These are phyloP conservation scores for Rhododendron williamsianum DNA, from an alignment of 148 eudicot genomes.

Conservation along the genomic window DNA sequence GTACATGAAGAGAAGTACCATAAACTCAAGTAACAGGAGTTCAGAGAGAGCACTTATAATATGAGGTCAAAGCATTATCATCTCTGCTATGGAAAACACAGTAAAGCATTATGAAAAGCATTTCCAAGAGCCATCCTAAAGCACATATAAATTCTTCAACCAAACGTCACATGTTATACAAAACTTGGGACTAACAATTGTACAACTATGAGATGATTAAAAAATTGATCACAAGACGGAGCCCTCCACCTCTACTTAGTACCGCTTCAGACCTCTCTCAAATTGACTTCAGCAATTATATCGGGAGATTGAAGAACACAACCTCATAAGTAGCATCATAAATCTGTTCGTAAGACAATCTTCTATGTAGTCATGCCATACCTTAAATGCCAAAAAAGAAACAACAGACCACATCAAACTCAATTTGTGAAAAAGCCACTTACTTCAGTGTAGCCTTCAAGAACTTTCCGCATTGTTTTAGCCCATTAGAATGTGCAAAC, in stretches of 20 bases:
- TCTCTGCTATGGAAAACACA: neutral
- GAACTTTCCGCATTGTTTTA: constrained; percentile 44
- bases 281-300: neutral
- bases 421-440: constrained; percentile 35
- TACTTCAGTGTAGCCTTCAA: constrained; percentile 35
- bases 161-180: neutral
- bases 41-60: neutral
- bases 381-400: constrained; percentile 23
- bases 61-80: neutral
- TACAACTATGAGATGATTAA: constrained; percentile 17
- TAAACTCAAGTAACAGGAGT: neutral
- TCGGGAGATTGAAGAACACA: neutral
- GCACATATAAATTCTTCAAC: neutral
- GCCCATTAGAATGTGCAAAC: constrained; percentile 48
- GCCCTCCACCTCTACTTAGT: neutral
- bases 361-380: constrained; percentile 12
- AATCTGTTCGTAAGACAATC: neutral
- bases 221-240: neutral
- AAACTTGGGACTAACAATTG: neutral
- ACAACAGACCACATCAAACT: constrained; percentile 36
- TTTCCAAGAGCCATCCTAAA: neutral
- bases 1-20: neutral
- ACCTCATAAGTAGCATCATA: neutral
- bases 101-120: neutral
- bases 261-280: neutral